These are phyloP conservation scores for Penicillium manginii DNA, from an alignment of 495 filamentous ascomycete species.

Conservation along the genomic window DNA sequence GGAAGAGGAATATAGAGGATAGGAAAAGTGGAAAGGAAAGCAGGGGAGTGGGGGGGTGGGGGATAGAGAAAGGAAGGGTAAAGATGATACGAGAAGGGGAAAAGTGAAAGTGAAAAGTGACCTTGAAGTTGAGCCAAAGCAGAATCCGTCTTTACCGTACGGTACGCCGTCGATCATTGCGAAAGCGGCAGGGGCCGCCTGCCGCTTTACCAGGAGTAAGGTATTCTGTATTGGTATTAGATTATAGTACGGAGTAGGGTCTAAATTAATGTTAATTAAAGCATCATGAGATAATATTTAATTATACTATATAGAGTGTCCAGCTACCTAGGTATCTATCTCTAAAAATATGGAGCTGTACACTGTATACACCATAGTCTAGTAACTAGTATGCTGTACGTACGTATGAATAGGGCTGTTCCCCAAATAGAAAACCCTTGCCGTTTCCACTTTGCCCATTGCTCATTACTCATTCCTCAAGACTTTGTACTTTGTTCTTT, in stretches of 20 bases:
- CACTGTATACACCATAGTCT: background rate
- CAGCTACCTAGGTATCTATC: too few species aligned
- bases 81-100: slow-evolving; percentile 27
- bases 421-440: slow-evolving; percentile 1
- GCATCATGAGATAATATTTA: background rate
- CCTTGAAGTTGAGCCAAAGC: slow-evolving; percentile 23
- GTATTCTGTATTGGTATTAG: too few species aligned
- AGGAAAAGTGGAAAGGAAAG: slow-evolving; percentile 13
- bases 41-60: slow-evolving; percentile 13
- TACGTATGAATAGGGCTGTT: background rate
- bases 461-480: too few species aligned
- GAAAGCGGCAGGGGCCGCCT: slow-evolving; percentile 26
- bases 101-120: slow-evolving; percentile 25
- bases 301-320: background rate
- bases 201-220: slow-evolving; percentile 7
- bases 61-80: slow-evolving; percentile 20
- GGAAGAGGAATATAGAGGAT: slow-evolving; percentile 9
- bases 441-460: background rate
- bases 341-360: too few species aligned
- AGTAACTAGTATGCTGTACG: background rate
- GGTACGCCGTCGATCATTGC: slow-evolving; percentile 27
- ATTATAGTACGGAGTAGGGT: too few species aligned
- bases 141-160: slow-evolving; percentile 25
- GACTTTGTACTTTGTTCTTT: too few species aligned
- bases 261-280: background rate